phyloP scores from a whole-genome alignment of 2,329 filamentous ascomycete species.

The Teratosphaeria destructans region DNA sequence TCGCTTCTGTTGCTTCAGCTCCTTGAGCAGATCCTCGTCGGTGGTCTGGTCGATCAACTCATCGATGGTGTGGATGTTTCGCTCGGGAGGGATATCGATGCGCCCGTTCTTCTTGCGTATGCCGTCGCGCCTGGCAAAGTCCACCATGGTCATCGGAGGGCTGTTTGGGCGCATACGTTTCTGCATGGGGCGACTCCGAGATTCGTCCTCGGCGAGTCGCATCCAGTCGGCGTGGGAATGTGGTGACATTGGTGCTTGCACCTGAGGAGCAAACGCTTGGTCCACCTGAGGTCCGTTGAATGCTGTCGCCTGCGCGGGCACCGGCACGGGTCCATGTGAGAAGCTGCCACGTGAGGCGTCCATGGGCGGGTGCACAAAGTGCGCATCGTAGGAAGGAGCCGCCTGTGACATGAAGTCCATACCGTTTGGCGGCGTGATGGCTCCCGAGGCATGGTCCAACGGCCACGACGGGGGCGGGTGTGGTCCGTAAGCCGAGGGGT shows the following conservation, averaged over 20 bases:
- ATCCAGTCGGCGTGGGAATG: conserved; percentile 52
- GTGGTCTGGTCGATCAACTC: conserved; percentile 77
- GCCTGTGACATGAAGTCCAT: conserved; percentile 47
- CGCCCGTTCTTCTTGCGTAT: conserved; percentile 96
- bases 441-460: conserved; percentile 52
- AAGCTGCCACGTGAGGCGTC: conserved; percentile 28
- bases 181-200: conserved; percentile 36
- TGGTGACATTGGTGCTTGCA: conserved; percentile 48
- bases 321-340: conserved; percentile 28
- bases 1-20: conserved; percentile 96
- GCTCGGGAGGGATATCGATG: conserved; percentile 91
- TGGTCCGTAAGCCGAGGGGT: conserved; percentile 47
- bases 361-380: conserved; percentile 13
- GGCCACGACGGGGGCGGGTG: conserved; percentile 45
- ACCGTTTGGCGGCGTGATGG: conserved; percentile 64
- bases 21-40: conserved; percentile 89
- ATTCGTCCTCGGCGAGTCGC: conserved; percentile 41
- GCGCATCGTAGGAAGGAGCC: conserved; percentile 33
- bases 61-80: conserved; percentile 91
- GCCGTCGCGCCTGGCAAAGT: conserved; percentile 59
- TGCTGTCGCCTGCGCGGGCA: conserved; percentile 30
- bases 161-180: conserved; percentile 57
- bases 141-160: conserved; percentile 38
- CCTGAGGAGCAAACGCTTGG: conserved; percentile 42
- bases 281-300: conserved; percentile 29